phyloP scores from a whole-genome alignment of 2,329 filamentous ascomycete species.

The Ophiostoma sp. region DNA sequence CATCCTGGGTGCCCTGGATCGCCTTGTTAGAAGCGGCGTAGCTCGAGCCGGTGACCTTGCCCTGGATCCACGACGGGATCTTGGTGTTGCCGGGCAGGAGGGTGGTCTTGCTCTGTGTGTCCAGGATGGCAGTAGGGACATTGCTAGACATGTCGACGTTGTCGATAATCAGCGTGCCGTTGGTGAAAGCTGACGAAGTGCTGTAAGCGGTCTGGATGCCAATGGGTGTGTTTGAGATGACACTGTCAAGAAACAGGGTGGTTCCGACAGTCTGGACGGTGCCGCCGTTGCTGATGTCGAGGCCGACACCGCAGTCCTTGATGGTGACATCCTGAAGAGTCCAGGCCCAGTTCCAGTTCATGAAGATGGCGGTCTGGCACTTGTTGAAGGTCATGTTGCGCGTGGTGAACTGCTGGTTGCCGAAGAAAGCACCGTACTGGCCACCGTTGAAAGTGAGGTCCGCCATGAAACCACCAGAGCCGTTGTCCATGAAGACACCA shows the following conservation, averaged over 20 bases:
- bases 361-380: constrained; percentile 76
- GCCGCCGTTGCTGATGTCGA: constrained; percentile 69
- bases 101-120: constrained; percentile 48
- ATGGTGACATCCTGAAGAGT: constrained; percentile 70
- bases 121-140: constrained; percentile 61
- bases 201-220: constrained; percentile 74
- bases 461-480: constrained; percentile 76
- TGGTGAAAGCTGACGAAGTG: constrained; percentile 53
- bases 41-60: constrained; percentile 48
- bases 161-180: constrained; percentile 77
- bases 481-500: constrained; percentile 81
- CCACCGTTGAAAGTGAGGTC: constrained; percentile 82
- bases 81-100: constrained; percentile 65
- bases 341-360: constrained; percentile 93
- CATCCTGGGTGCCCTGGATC: constrained; percentile 54
- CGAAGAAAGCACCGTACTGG: constrained; percentile 69
- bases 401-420: constrained; percentile 82
- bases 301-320: constrained; percentile 66
- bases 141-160: constrained; percentile 77
- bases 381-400: constrained; percentile 77
- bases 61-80: constrained; percentile 71
- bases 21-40: constrained; percentile 38
- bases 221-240: constrained; percentile 66
- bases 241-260: constrained; percentile 74
- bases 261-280: constrained; percentile 72